Evolutionary conservation across 2,329 filamentous ascomycete genomes (phyloP).

Genomic region (Magnaporthiopsis rhizophila): DNA sequence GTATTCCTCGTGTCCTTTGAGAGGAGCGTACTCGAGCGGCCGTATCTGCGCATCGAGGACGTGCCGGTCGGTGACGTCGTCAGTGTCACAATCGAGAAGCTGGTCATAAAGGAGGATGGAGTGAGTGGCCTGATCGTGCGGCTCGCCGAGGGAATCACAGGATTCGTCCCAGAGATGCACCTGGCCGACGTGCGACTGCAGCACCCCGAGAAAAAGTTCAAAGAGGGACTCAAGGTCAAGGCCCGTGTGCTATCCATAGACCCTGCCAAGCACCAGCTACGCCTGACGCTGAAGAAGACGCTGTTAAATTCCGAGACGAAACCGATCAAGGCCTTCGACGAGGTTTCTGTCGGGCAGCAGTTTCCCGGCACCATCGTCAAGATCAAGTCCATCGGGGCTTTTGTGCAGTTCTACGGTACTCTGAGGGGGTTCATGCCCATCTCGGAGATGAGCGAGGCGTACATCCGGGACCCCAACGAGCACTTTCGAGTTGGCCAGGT

Average conservation of each 20-base stretch:
- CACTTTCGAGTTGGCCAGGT: constrained; percentile 90
- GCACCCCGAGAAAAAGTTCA: constrained; percentile 94
- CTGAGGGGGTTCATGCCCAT: constrained; percentile 84
- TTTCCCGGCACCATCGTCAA: constrained; percentile 83
- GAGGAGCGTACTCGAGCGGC: constrained; percentile 72
- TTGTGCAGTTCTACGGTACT: constrained; percentile 84
- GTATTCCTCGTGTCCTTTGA: constrained; percentile 81
- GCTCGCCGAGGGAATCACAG: constrained; percentile 77
- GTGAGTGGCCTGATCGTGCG: constrained; percentile 75
- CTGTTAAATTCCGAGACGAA: constrained; percentile 80
- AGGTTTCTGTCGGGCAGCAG: constrained; percentile 65
- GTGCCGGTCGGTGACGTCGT: constrained; percentile 74
- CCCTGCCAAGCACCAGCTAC: constrained; percentile 65
- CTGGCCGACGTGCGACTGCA: constrained; percentile 81
- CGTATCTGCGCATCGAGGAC: constrained; percentile 88
- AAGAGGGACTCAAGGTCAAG: constrained; percentile 76
- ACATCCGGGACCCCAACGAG: constrained; percentile 78
- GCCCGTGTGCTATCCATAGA: constrained; percentile 79
- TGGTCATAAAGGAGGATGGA: constrained; percentile 71
- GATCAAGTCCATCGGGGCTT: constrained; percentile 68
- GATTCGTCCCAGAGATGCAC: constrained; percentile 82
- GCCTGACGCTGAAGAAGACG: constrained; percentile 89
- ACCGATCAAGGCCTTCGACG: constrained; percentile 71
- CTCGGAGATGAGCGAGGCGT: constrained; percentile 96
- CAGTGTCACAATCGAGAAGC: constrained; percentile 75